These are phyloP conservation scores for Phalaenopsis hybrid DNA, from an alignment of 116 monocot genomes.

Conservation along the genomic window DNA sequence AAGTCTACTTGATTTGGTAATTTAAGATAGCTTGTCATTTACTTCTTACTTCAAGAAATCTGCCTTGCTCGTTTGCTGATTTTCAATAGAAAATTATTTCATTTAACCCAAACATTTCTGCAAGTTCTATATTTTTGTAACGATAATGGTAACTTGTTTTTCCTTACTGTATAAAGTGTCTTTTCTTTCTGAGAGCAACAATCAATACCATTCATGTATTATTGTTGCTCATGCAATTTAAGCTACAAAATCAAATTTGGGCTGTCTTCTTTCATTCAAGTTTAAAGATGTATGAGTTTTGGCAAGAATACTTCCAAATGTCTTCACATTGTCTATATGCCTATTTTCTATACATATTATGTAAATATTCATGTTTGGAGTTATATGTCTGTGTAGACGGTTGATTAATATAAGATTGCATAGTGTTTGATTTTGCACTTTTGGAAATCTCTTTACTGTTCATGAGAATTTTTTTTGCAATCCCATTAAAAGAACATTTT, in stretches of 20 bases:
- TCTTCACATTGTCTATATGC: not conserved
- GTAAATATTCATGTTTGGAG: not conserved
- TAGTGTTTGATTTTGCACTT: no score
- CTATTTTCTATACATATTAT: not conserved
- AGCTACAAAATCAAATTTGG: not conserved
- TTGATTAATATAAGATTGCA: no score
- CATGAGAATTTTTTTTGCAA: no score
- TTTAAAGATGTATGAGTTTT: not conserved
- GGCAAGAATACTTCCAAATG: not conserved
- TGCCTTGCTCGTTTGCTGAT: not conserved
- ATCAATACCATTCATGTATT: not conserved
- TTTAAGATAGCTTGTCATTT: not conserved
- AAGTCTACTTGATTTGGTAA: constrained; percentile 82
- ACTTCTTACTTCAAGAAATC: not conserved
- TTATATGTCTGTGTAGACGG: no score
- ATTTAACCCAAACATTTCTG: not conserved
- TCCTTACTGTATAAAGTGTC: not conserved
- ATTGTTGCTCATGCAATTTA: not conserved
- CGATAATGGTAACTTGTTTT: not conserved
- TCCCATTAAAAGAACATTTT: no score
- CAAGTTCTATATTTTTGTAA: not conserved
- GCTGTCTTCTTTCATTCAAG: not conserved
- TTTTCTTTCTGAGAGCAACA: not conserved
- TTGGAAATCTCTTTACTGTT: no score
- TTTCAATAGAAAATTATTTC: not conserved